phyloP scores from a whole-genome alignment of 2,329 filamentous ascomycete species.

The Ceratocystis variospora region DNA sequence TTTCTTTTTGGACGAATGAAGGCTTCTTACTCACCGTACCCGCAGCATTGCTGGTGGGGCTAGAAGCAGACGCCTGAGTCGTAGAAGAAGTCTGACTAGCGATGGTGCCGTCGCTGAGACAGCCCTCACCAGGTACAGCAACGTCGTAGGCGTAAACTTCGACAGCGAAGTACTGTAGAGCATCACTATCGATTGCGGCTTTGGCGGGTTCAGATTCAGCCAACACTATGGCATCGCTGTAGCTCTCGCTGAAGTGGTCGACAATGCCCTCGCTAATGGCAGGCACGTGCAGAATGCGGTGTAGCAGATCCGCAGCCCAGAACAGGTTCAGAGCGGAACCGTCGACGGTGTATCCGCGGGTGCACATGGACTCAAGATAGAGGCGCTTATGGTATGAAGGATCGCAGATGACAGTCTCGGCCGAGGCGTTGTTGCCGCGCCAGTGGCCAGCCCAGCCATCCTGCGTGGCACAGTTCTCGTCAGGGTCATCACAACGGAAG shows the following conservation, averaged over 20 bases:
- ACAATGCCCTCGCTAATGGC: conserved; percentile 45
- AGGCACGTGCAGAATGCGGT: conserved; percentile 51
- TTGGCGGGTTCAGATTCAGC: conserved; percentile 35
- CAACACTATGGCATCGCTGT: conserved; percentile 39
- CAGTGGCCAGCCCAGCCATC: conserved; percentile 51
- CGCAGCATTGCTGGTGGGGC: conserved; percentile 31
- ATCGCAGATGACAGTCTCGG: conserved; percentile 56
- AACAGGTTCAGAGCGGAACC: conserved; percentile 43
- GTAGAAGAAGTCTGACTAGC: conserved; percentile 15
- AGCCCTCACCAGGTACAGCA: conserved; percentile 48
- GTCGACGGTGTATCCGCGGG: conserved; percentile 48
- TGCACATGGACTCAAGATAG: conserved; percentile 46
- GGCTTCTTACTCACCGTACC: conserved; percentile 24
- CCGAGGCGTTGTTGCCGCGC: conserved; percentile 49
- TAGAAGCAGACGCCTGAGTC: conserved; percentile 18
- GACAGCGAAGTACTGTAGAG: conserved; percentile 54
- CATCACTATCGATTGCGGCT: conserved; percentile 44
- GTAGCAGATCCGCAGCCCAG: conserved; percentile 53
- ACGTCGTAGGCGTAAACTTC: conserved; percentile 54
- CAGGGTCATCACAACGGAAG: conserved; percentile 56
- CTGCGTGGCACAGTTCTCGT: conserved; percentile 45
- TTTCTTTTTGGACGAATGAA: neutral
- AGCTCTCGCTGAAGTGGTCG: conserved; percentile 49
- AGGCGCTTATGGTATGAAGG: conserved; percentile 45
- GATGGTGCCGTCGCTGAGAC: conserved; percentile 32